Evolutionary conservation across 2,329 filamentous ascomycete genomes (phyloP).

Genomic region (Metarhizium humberi): DNA sequence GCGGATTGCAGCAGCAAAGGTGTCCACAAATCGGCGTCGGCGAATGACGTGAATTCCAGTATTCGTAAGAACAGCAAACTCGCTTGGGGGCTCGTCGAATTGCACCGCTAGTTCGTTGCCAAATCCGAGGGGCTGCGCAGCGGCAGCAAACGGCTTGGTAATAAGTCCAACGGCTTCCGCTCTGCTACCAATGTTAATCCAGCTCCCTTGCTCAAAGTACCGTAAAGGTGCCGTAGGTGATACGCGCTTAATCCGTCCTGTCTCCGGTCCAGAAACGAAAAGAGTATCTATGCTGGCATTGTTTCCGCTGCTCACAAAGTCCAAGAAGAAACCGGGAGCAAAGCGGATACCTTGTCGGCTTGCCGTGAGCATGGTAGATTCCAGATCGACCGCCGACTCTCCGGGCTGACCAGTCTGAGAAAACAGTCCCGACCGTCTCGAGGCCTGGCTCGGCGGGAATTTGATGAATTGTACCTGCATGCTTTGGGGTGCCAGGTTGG

Average conservation of each 20-base stretch:
- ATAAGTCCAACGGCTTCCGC: conserved; percentile 73
- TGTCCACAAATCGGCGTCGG: conserved; percentile 76
- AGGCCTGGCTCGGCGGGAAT: conserved; percentile 58
- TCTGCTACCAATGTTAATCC: conserved; percentile 63
- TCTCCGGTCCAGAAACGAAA: conserved; percentile 82
- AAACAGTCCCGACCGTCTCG: conserved; percentile 20
- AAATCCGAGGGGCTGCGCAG: conserved; percentile 63
- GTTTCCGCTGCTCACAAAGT: conserved; percentile 61
- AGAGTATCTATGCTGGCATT: conserved; percentile 55
- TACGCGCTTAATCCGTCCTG: conserved; percentile 66
- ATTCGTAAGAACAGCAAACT: conserved; percentile 87
- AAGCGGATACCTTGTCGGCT: conserved; percentile 53
- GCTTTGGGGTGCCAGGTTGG: conserved; percentile 67
- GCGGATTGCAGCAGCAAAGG: conserved; percentile 76
- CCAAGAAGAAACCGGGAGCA: conserved; percentile 84
- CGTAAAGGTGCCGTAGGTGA: conserved; percentile 41
- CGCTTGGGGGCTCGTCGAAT: conserved; percentile 72
- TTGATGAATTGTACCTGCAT: conserved; percentile 98
- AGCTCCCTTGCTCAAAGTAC: conserved; percentile 73
- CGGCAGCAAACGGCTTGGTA: conserved; percentile 62
- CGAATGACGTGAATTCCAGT: conserved; percentile 82
- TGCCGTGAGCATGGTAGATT: conserved; percentile 37
- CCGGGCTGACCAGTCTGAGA: conserved; percentile 11
- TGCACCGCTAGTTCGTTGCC: conserved; percentile 96
- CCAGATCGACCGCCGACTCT: conserved; percentile 35